Conservation (phyloP, 2,329 filamentous ascomycete species). For the Sporothrix phasma region DNA sequence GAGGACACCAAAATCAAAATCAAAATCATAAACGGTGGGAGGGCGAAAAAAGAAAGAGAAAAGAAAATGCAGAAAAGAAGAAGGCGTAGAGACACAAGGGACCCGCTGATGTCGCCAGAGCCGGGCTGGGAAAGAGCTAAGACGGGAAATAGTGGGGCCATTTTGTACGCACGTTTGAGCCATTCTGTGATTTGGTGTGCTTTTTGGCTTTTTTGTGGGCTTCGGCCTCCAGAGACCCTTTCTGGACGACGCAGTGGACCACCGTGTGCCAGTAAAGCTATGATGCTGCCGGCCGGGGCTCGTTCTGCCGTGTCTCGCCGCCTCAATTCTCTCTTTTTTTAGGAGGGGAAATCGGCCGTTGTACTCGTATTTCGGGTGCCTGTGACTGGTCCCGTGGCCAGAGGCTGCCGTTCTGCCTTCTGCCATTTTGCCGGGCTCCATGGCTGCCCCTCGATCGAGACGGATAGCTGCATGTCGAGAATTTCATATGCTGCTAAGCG, state of each 20-base stretch:
- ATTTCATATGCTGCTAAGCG: slow-evolving; percentile 7
- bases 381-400: neutral
- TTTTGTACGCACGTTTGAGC: neutral
- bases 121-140: slow-evolving; percentile 6
- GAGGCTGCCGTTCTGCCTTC: neutral
- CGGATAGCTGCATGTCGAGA: neutral
- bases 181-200: neutral
- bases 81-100: slow-evolving; percentile 5
- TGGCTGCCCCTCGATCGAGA: neutral
- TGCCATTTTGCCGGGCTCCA: too few relatives aligned
- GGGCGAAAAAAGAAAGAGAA: neutral
- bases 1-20: slow-evolving; percentile 1
- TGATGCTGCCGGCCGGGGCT: neutral
- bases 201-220: too few relatives aligned
- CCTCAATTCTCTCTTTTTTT: neutral
- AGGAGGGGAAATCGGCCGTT: neutral
- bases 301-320: neutral
- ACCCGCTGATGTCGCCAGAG: slow-evolving; percentile 7
- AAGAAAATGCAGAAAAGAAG: slow-evolving; percentile 5
- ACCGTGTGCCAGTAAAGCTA: neutral
- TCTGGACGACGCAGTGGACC: neutral
- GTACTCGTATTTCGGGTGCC: neutral
- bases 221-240: neutral
- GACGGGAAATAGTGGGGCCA: slow-evolving; percentile 10
- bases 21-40: neutral